These are phyloP conservation scores for Solanum medicagineum DNA, from an alignment of 257 asterid genomes.

Conservation along the genomic window DNA sequence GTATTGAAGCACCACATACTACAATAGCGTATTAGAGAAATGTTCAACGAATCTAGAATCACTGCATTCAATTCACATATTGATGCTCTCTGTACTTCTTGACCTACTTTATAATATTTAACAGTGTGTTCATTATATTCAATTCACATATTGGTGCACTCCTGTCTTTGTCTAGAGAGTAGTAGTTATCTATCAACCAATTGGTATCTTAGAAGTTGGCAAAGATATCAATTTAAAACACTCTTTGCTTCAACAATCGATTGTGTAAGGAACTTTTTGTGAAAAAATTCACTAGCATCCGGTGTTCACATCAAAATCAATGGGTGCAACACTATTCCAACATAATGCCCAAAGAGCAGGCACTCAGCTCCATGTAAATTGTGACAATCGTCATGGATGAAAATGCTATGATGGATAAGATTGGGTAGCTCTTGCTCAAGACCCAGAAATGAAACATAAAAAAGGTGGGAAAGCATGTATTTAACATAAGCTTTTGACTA, in stretches of 20 bases:
- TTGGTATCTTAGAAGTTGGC: not conserved
- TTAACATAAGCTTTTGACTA: not conserved
- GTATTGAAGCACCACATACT: not conserved
- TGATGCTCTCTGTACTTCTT: not conserved
- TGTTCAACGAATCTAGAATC: not conserved
- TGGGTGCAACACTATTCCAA: not conserved
- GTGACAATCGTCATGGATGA: not conserved
- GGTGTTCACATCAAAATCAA: not conserved
- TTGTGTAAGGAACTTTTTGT: not conserved
- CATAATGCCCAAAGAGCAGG: not conserved
- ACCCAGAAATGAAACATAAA: not conserved
- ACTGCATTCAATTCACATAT: not conserved
- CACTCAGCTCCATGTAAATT: not conserved
- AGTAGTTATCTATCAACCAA: not conserved
- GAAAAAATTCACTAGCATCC: not conserved
- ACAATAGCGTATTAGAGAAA: not conserved
- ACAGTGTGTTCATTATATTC: not conserved
- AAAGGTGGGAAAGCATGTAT: not conserved
- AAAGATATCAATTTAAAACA: not conserved
- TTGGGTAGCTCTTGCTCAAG: not conserved
- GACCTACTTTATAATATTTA: not conserved
- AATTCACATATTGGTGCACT: not conserved
- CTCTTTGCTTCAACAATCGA: not conserved
- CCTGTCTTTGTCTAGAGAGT: not conserved
- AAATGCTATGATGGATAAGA: not conserved